Evolutionary conservation across 1,284 basidiomycete genomes (phyloP), one percentile per base, ranked within the genome.

Genomic region (Neonothopanus nambi): DNA sequence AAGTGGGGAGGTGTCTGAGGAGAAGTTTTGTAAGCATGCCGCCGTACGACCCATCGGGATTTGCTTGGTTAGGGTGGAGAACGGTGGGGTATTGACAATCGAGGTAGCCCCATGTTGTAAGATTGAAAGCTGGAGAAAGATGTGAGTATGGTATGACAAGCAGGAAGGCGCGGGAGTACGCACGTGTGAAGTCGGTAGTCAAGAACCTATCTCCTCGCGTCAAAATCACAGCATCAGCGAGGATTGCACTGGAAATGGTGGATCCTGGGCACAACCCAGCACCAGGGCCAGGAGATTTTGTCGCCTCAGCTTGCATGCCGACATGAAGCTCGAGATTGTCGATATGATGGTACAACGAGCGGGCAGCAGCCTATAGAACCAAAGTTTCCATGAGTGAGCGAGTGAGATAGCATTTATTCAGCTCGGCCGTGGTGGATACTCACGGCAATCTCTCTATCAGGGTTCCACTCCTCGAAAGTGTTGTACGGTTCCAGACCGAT

Each of bases 261-360:
- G 85, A 93, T 20, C 91, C 91, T n/a, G 91, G 89, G 67, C 89
- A 91, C 3, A 92, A 66, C 11, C 93, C 93, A 7, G 89, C 87
- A n/a, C 90, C 90, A 7, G 84, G 80, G 39, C 81, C 79, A 17
- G 84, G 80, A 12, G 70, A 65, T 64, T 93, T 93, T 9, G 85
- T 64, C 65, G 92, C 78, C 66, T 93, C 90, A 5, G 89, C 87
- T 71, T 88, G 86, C 51, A 89, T 67, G n/a, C 88, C 87, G 23
- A 85, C 85, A 63, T 92, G 79, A 18, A 92, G 78, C 66, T 92
- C 89, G 20, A 92, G 75, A 60, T 89, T 85, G 60, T 91, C 78
- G 65, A 92, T 87, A 59, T 91, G 76, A 33, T 77, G 78, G 65
- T 93, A 93, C 13, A 93, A 73, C 26, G 78, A 70, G 52, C 80